A percentile compares a stretch with the other conserved stretches of the same genome.
phyloP scores from a whole-genome alignment of 192 early-diverging fungal genomes.

The Coemansia sp. region DNA sequence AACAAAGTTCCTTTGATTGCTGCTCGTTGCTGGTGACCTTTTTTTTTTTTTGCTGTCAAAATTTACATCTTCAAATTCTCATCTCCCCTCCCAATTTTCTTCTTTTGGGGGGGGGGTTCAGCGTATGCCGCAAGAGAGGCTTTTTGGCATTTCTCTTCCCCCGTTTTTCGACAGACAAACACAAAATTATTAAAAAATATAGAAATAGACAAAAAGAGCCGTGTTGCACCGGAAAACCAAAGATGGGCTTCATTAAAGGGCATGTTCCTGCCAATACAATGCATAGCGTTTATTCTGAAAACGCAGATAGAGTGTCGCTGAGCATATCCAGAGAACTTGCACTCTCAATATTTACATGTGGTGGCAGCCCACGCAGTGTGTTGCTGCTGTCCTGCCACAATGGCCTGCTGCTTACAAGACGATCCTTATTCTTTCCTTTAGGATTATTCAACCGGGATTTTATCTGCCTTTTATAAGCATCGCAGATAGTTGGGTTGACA shows the following conservation, averaged over 20 bases:
- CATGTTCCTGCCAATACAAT: neutral
- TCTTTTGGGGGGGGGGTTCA: too few relatives aligned
- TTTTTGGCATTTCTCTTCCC: neutral
- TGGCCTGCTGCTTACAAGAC: neutral
- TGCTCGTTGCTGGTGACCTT: neutral
- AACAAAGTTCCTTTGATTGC: neutral
- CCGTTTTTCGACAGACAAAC: neutral
- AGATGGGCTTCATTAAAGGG: too few relatives aligned
- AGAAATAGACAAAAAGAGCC: too few relatives aligned
- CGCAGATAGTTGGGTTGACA: slow-evolving; percentile 32
- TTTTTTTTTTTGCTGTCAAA: neutral
- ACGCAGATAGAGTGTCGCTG: neutral
- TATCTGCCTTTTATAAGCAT: neutral
- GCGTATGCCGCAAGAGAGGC: neutral
- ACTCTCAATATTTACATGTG: neutral
- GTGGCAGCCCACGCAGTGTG: neutral
- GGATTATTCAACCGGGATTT: neutral
- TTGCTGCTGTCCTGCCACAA: neutral
- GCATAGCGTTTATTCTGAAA: neutral
- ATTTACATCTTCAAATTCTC: too few relatives aligned
- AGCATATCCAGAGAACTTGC: neutral
- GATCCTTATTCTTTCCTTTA: neutral
- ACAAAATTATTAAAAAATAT: neutral
- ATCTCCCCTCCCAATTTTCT: too few relatives aligned
- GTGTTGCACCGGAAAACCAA: too few relatives aligned